Evolutionary conservation across 2,329 filamentous ascomycete genomes (phyloP).

Genomic region (Fonsecaea nubica): DNA sequence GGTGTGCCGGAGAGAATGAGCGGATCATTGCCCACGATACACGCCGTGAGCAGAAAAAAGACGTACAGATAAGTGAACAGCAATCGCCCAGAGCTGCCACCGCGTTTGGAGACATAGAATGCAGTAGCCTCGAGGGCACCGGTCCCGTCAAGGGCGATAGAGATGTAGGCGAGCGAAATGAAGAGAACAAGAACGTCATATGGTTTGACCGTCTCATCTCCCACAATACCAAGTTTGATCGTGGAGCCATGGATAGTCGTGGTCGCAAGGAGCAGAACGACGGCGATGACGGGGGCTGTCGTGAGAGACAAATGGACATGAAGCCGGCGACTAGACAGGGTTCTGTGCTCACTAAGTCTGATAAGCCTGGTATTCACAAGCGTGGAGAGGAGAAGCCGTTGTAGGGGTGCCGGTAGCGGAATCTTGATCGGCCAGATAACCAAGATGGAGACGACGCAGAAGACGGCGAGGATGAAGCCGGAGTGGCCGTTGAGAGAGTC

Average conservation of each 20-base stretch:
- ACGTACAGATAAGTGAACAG: constrained; percentile 40
- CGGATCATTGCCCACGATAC: constrained; percentile 40
- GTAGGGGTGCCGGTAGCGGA: constrained; percentile 29
- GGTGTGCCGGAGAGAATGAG: constrained; percentile 40
- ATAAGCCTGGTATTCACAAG: constrained; percentile 30
- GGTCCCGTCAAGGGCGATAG: constrained; percentile 40
- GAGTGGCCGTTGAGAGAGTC: constrained; percentile 39
- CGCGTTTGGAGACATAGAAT: constrained; percentile 39
- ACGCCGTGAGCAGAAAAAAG: constrained; percentile 39
- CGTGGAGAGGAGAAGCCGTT: constrained; percentile 23
- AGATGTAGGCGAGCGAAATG: constrained; percentile 41
- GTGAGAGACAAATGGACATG: constrained; percentile 38
- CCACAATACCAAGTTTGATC: constrained; percentile 38
- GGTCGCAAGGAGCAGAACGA: constrained; percentile 38
- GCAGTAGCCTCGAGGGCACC: constrained; percentile 39
- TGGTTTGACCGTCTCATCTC: constrained; percentile 39
- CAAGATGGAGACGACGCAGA: constrained; percentile 38
- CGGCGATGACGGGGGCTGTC: constrained; percentile 38
- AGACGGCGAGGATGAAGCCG: constrained; percentile 39
- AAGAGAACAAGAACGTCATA: constrained; percentile 42
- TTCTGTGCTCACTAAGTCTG: constrained; percentile 15
- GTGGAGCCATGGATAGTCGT: constrained; percentile 40
- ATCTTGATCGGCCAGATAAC: constrained; percentile 39
- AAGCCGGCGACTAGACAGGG: constrained; percentile 23
- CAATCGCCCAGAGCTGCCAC: constrained; percentile 38